Conservation (phyloP, 805 yeast genomes). For the Yarrowia sp. region DNA sequence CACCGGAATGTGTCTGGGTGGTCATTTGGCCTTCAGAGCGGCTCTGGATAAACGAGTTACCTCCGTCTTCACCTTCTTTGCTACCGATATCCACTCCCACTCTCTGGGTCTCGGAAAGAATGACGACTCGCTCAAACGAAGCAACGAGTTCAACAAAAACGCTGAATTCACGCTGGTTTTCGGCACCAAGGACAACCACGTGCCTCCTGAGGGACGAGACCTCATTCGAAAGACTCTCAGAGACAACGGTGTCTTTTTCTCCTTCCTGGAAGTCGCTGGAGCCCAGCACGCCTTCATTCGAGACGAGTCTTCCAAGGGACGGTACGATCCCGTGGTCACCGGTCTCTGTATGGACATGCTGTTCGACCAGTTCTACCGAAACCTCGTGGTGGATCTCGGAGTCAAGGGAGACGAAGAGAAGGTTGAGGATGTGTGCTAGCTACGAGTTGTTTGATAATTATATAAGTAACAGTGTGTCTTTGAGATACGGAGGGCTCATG, state of each 20-base stretch:
- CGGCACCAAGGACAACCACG: conserved; percentile 82
- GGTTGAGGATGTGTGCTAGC: conserved; percentile 71
- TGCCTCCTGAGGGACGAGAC: conserved; percentile 78
- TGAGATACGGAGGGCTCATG: too few relatives aligned
- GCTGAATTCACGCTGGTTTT: conserved; percentile 68
- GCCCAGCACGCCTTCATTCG: conserved; percentile 87
- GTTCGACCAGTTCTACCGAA: conserved; percentile 72
- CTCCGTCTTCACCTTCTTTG: conserved; percentile 78
- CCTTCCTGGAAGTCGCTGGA: conserved; percentile 75
- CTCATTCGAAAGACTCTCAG: conserved; percentile 67
- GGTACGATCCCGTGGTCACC: conserved; percentile 81
- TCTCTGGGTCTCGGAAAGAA: conserved; percentile 68
- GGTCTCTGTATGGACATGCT: conserved; percentile 70
- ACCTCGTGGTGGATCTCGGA: conserved; percentile 70
- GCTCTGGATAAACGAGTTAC: conserved; percentile 68
- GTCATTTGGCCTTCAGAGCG: conserved; percentile 77
- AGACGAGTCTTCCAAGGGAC: conserved; percentile 79
- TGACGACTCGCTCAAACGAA: conserved; percentile 69
- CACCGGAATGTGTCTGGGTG: conserved; percentile 89
- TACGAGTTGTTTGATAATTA: neutral
- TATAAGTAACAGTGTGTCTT: too few relatives aligned
- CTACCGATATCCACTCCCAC: conserved; percentile 77
- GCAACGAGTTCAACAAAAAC: conserved; percentile 56
- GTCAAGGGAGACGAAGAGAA: conserved; percentile 58
- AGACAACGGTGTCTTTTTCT: conserved; percentile 64